Evolutionary conservation across 306 rosid species (phyloP).

Genomic region (Crotalaria pallida): DNA sequence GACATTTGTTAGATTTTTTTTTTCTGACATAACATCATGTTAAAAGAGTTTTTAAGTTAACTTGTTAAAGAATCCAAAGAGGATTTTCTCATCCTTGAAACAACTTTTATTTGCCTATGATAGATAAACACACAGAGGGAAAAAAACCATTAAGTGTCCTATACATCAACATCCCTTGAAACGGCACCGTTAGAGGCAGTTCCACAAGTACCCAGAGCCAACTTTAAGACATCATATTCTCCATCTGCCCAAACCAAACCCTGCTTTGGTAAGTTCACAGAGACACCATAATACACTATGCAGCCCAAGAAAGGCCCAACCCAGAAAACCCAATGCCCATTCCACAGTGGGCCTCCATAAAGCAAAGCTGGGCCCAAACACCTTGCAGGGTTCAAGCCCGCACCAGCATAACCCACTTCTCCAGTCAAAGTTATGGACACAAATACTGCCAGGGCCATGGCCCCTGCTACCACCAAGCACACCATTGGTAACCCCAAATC

Average conservation of each 20-base stretch:
- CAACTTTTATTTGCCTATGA: too few species aligned
- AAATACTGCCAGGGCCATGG: slow-evolving; percentile 58
- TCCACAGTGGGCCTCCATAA: slow-evolving; percentile 51
- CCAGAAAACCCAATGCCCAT: slow-evolving; percentile 86
- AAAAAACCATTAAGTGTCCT: too few species aligned
- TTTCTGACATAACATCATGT: too few species aligned
- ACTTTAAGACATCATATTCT: slow-evolving; percentile 27
- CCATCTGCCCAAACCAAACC: slow-evolving; percentile 25
- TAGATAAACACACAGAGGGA: too few species aligned
- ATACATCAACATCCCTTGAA: not conserved
- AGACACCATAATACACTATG: slow-evolving; percentile 35
- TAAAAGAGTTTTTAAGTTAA: too few species aligned
- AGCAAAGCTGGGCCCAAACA: slow-evolving; percentile 68
- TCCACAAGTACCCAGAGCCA: slow-evolving; percentile 17
- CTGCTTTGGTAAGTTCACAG: slow-evolving; percentile 41
- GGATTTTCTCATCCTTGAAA: too few species aligned
- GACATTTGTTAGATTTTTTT: too few species aligned
- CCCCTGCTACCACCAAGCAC: slow-evolving; percentile 47
- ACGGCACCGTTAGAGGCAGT: not conserved
- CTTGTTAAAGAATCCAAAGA: too few species aligned
- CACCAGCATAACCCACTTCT: slow-evolving; percentile 50
- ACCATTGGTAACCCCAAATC: slow-evolving; percentile 54
- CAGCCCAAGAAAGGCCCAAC: slow-evolving; percentile 71
- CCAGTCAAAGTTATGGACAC: slow-evolving; percentile 56
- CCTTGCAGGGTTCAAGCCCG: slow-evolving; percentile 67